Percentiles rank a stretch among this genome's conserved stretches.
Conservation (phyloP, 139 green algal genomes). For the Monoraphidium neglectum region DNA sequence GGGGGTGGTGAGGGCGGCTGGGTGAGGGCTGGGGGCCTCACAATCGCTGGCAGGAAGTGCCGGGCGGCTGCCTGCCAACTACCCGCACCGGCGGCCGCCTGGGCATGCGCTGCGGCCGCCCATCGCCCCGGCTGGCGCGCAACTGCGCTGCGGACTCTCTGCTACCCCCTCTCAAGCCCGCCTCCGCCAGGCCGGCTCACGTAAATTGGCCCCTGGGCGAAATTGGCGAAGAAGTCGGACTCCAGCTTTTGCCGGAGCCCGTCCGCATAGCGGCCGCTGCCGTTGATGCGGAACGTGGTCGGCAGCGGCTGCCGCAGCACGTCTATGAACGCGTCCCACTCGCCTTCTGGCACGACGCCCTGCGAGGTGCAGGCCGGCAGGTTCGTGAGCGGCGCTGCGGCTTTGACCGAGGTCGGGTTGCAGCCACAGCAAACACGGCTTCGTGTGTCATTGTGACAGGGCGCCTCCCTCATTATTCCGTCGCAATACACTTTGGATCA, state of each 20-base stretch:
- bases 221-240: constrained; percentile 70
- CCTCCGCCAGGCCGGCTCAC: too few species aligned
- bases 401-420: too few species aligned
- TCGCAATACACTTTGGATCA: not conserved
- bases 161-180: too few species aligned
- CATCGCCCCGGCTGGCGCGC: too few species aligned
- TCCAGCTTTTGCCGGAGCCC: constrained; percentile 75
- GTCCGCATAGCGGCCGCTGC: constrained; percentile 79
- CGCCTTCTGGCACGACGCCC: constrained; percentile 70
- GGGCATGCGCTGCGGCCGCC: too few species aligned
- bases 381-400: not conserved
- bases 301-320: constrained; percentile 80
- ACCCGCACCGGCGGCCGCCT: too few species aligned
- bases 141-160: too few species aligned
- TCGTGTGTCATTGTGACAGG: not conserved
- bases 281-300: constrained; percentile 98
- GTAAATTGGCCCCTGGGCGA: constrained; percentile 41
- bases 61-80: too few species aligned
- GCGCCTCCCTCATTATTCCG: not conserved
- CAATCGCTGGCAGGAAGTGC: too few species aligned
- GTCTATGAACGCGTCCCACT: constrained; percentile 91
- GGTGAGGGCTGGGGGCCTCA: too few species aligned
- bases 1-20: too few species aligned
- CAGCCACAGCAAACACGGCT: not conserved
- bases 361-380: constrained; percentile 52